Evolutionary conservation across 164 flowering plant species (phyloP), one percentile per base, ranked within the genome.

Genomic region (Platanus orientalis): DNA sequence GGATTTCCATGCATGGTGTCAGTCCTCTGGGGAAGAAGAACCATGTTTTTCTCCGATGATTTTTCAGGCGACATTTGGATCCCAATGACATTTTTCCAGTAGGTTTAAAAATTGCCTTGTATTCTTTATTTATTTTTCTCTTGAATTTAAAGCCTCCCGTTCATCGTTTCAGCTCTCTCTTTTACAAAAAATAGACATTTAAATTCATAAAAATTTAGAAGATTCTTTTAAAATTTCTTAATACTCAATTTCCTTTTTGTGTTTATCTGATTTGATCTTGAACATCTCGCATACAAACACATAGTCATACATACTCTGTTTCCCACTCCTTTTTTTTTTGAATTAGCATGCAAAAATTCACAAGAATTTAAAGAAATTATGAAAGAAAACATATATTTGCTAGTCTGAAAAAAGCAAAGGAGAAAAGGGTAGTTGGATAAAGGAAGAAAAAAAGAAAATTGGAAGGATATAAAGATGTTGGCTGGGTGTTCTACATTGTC

Each of bases 401-500:
- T 29, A 24, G 24, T 27, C 25, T 54, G 69, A n/a, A 71, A 64
- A 70, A 54, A 54, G 21, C 54, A 68, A 21, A 27, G 51, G 49
- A 44, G 21, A 54, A 56, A 57, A 30, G 29, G 57, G 61, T 29
- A 57, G 17, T 28, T 51, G 42, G 60, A 26, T 36, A 25, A 51
- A 36, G 39, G 34, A 34, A 21, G 55, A 13, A 62, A 49, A 23
- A 54, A 60, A 55, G 27, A 67, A 48, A 58, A 52, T 70, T 67
- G 79, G 83, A 76, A 69, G 71, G 71, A 63, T 30, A 27, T 82
- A 82, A 86, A 88, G 71, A 92, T 92, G 98, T 92, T 90, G 98
- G 96, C 96, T 70, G 98, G 96, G 80, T 86, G 87, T 70, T 87
- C 98, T 32, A 70, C 89, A 82, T 75, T 92, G 81, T 69, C 84